Conservation (phyloP, 2,329 filamentous ascomycete species). For the Arthrobotrys conoides region DNA sequence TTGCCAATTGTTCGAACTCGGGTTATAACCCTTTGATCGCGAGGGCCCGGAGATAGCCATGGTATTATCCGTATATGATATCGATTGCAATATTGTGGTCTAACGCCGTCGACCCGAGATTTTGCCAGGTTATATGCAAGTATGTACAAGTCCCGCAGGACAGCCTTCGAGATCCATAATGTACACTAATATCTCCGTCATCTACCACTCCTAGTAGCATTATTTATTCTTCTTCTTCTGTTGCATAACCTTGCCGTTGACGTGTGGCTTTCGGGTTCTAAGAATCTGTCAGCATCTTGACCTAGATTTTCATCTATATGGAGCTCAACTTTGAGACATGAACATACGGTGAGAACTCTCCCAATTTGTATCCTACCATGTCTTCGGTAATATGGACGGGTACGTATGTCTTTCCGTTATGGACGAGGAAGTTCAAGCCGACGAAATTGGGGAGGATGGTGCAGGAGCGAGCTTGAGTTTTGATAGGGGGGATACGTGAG, state of each 20-base stretch:
- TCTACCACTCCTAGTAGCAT: background rate
- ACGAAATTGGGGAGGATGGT: conserved; percentile 95
- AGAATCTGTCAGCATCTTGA: conserved; percentile 4
- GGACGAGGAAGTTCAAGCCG: conserved; percentile 87
- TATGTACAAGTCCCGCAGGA: conserved; percentile 28
- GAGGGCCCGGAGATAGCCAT: background rate
- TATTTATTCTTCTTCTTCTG: conserved; percentile 30
- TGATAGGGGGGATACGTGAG: conserved; percentile 79
- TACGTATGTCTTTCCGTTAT: conserved; percentile 90
- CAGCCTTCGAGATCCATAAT: background rate
- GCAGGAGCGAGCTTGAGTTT: conserved; percentile 86
- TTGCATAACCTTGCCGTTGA: conserved; percentile 14
- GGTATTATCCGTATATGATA: background rate
- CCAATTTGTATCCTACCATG: conserved; percentile 96
- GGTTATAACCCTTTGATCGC: background rate
- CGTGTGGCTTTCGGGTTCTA: conserved; percentile 48
- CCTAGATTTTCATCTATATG: conserved; percentile 1
- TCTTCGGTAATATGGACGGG: conserved; percentile 90
- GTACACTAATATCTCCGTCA: background rate
- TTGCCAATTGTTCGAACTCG: too few relatives aligned
- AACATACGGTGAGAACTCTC: conserved; percentile 89
- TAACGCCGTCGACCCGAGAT: conserved; percentile 5
- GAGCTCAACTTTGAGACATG: background rate
- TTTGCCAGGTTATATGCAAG: conserved; percentile 10
- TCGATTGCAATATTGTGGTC: background rate